These are phyloP conservation scores for Panellus pusillus DNA, from an alignment of 768 basidiomycete species.

Conservation along the genomic window DNA sequence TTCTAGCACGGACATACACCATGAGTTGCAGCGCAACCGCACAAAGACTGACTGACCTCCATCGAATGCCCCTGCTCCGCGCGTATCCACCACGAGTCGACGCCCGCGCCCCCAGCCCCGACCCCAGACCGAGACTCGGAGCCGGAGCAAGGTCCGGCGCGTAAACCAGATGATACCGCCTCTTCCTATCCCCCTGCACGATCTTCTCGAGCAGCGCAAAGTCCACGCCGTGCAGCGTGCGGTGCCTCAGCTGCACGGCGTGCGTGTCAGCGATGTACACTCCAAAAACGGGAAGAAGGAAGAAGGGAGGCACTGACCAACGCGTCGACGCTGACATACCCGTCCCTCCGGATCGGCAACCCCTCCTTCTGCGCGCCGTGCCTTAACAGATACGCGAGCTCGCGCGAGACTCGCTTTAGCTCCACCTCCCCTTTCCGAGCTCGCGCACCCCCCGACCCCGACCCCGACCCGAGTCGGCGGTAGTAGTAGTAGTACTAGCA, in stretches of 20 bases:
- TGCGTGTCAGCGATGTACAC: too few species aligned
- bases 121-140: too few species aligned
- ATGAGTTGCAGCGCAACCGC: constrained; percentile 7
- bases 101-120: constrained; percentile 1
- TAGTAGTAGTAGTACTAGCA: too few species aligned
- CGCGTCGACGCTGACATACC: constrained; percentile 15
- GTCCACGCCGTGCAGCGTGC: constrained; percentile 52
- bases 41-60: too few species aligned
- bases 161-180: constrained; percentile 42
- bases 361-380: constrained; percentile 4
- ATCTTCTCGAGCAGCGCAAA: constrained; percentile 45
- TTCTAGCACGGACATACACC: constrained; percentile 20
- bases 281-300: not conserved
- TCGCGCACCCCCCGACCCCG: too few species aligned
- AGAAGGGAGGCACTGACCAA: constrained; percentile 7
- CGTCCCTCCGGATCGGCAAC: constrained; percentile 11
- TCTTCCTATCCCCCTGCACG: constrained; percentile 52
- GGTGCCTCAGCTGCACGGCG: constrained; percentile 54
- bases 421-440: too few species aligned
- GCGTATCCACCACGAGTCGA: constrained; percentile 57
- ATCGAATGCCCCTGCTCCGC: constrained; percentile 73
- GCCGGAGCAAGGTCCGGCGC: constrained; percentile 34
- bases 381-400: constrained; percentile 12
- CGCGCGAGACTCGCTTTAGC: constrained; percentile 4
- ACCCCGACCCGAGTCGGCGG: too few species aligned